A percentile compares a stretch with the other conserved stretches of the same genome.
These are phyloP conservation scores for Fonsecaea erecta DNA, from an alignment of 2,329 filamentous ascomycete species.

Conservation along the genomic window DNA sequence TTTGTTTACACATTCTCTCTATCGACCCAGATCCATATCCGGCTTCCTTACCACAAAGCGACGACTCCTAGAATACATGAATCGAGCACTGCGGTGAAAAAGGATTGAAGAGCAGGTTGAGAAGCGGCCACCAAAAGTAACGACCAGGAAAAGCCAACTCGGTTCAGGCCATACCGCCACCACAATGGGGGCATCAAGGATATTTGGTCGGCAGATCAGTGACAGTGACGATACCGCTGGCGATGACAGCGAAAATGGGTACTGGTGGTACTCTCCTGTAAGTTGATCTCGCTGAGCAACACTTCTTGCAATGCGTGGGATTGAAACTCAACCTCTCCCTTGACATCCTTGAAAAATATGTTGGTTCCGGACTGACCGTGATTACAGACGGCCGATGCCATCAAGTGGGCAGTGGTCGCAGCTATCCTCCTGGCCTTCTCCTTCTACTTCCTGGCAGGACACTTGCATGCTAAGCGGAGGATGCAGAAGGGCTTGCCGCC, in stretches of 20 bases:
- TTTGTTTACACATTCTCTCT: background rate
- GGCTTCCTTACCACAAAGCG: background rate
- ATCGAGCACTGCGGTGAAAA: background rate
- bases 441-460: constrained; percentile 68
- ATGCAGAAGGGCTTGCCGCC: constrained; percentile 69
- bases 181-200: constrained; percentile 17
- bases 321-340: background rate
- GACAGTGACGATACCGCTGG: background rate
- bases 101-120: background rate
- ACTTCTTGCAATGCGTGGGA: background rate
- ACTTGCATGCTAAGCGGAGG: constrained; percentile 70
- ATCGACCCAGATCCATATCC: background rate
- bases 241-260: constrained; percentile 17
- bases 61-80: background rate
- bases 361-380: background rate
- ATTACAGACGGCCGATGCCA: constrained; percentile 62
- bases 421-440: constrained; percentile 63
- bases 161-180: background rate
- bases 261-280: constrained; percentile 35
- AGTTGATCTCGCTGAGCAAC: background rate
- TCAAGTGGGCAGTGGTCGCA: constrained; percentile 74
- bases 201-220: constrained; percentile 19
- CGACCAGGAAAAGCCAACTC: background rate
- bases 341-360: background rate
- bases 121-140: background rate